A percentile compares a stretch with the other conserved stretches of the same genome.
Conservation (phyloP, 2,329 filamentous ascomycete genomes). For the Byssochlamys sp. region DNA sequence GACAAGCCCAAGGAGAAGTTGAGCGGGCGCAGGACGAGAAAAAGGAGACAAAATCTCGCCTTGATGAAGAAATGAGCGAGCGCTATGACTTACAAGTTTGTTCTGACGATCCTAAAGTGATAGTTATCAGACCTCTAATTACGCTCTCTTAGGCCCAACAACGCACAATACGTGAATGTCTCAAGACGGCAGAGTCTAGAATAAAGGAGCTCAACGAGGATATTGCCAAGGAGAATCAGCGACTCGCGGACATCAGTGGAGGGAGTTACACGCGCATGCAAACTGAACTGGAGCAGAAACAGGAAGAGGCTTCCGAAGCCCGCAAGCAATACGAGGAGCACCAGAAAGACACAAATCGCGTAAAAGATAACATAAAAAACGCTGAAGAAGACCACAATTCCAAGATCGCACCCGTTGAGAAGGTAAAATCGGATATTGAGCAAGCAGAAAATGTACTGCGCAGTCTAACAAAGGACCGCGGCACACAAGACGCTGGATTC, state of each 20-base stretch:
- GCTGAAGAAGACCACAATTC: conserved; percentile 24
- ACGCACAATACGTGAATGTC: conserved; percentile 51
- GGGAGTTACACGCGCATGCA: conserved; percentile 56
- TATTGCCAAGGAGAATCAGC: conserved; percentile 41
- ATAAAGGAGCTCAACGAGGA: conserved; percentile 36
- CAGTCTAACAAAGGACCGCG: conserved; percentile 47
- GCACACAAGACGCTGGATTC: conserved; percentile 56
- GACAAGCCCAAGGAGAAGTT: conserved; percentile 36
- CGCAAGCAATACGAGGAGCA: conserved; percentile 35
- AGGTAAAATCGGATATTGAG: conserved; percentile 47
- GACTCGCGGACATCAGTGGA: conserved; percentile 60
- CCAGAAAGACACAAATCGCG: conserved; percentile 19
- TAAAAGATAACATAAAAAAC: conserved; percentile 27
- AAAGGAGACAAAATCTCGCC: conserved; percentile 41
- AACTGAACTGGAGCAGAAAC: conserved; percentile 50
- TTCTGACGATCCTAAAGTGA: not conserved
- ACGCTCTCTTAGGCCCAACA: conserved; percentile 50
- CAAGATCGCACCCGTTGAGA: conserved; percentile 15
- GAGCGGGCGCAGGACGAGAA: conserved; percentile 40
- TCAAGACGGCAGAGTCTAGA: conserved; percentile 44
- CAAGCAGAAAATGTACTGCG: conserved; percentile 44
- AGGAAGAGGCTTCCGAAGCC: conserved; percentile 41
- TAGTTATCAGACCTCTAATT: conserved; percentile 9
- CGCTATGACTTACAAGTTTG: conserved; percentile 44
- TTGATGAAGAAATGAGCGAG: conserved; percentile 45